Evolutionary conservation across 495 filamentous ascomycete species (phyloP).

Genomic region (Hyaloscypha variabilis): DNA sequence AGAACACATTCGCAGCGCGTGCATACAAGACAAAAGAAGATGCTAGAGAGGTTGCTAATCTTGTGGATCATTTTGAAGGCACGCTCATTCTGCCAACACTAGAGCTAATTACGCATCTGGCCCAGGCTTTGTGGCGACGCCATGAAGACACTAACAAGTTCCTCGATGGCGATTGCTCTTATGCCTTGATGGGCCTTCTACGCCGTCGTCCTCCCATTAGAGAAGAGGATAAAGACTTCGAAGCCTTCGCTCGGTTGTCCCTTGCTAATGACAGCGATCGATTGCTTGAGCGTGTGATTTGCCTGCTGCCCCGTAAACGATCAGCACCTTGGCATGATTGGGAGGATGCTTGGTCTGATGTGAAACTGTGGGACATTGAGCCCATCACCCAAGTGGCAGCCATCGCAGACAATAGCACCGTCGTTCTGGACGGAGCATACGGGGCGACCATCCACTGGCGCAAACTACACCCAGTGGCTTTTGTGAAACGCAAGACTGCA

Average conservation of each 20-base stretch:
- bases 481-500: neutral
- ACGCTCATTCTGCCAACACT: slow-evolving; percentile 39
- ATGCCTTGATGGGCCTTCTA: slow-evolving; percentile 50
- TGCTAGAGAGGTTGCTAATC: slow-evolving; percentile 31
- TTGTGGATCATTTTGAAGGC: slow-evolving; percentile 42
- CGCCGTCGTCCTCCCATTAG: slow-evolving; percentile 38
- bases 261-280: slow-evolving; percentile 46
- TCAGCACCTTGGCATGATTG: neutral
- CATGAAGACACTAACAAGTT: neutral
- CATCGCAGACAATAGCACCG: slow-evolving; percentile 36
- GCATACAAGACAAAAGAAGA: too few species aligned
- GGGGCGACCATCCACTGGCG: slow-evolving; percentile 29
- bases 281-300: slow-evolving; percentile 47
- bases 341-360: neutral
- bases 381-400: slow-evolving; percentile 40
- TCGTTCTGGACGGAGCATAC: slow-evolving; percentile 41
- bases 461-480: slow-evolving; percentile 19
- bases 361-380: slow-evolving; percentile 48
- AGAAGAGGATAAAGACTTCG: slow-evolving; percentile 41
- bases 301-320: slow-evolving; percentile 19
- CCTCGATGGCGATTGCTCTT: slow-evolving; percentile 41
- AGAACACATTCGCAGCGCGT: too few species aligned
- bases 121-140: slow-evolving; percentile 15
- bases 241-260: slow-evolving; percentile 49
- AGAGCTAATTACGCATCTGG: slow-evolving; percentile 35